These are phyloP conservation scores for Prototheca cutis DNA, from an alignment of 163 green algal species.

Conservation along the genomic window DNA sequence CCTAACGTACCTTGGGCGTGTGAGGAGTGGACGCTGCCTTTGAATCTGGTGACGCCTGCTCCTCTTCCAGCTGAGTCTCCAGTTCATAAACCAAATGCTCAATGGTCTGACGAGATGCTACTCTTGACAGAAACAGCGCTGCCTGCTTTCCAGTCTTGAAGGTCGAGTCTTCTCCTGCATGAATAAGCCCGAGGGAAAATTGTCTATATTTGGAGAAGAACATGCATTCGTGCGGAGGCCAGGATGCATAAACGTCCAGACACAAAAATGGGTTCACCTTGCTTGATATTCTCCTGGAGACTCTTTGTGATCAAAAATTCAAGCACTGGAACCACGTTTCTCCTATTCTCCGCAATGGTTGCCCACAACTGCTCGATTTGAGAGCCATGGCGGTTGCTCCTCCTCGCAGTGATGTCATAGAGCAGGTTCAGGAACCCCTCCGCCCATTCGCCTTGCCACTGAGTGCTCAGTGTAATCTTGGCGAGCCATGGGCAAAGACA, in stretches of 20 bases:
- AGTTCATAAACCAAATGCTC: constrained; percentile 74
- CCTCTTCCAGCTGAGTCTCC: constrained; percentile 36
- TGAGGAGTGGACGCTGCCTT: neutral
- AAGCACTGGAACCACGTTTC: constrained; percentile 79
- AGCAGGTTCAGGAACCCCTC: constrained; percentile 72
- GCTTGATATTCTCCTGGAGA: constrained; percentile 12
- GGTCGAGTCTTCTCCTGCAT: neutral
- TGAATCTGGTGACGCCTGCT: neutral
- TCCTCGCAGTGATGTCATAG: constrained; percentile 73
- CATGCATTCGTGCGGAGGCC: too few relatives aligned
- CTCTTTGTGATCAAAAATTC: constrained; percentile 70
- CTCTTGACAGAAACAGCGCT: constrained; percentile 69
- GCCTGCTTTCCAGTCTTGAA: constrained; percentile 57
- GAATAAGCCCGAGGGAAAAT: too few relatives aligned
- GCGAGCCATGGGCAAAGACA: constrained; percentile 81
- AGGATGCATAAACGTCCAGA: too few relatives aligned
- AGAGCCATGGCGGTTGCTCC: neutral
- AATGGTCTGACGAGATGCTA: constrained; percentile 68
- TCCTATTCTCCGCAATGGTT: constrained; percentile 59
- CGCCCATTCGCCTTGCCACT: constrained; percentile 33
- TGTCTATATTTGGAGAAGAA: too few relatives aligned
- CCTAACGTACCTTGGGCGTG: neutral
- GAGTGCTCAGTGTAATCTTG: constrained; percentile 41
- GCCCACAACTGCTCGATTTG: constrained; percentile 76
- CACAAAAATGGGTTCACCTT: neutral